phyloP scores from a whole-genome alignment of 495 filamentous ascomycete genomes.

The Lasiosphaeria miniovina region DNA sequence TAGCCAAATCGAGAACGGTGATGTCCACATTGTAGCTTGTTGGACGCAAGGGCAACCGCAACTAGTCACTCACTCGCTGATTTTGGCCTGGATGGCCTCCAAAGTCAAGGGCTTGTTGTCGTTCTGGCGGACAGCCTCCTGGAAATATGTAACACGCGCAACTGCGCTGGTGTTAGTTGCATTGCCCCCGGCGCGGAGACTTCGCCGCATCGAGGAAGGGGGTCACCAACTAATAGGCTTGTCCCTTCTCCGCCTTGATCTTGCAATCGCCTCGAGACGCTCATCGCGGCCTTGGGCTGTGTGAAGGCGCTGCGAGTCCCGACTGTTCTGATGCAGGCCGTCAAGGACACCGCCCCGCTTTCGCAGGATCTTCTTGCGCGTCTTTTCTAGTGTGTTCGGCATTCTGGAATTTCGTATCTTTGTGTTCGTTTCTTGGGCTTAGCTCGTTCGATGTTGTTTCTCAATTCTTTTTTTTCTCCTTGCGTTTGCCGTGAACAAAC shows the following conservation, averaged over 20 bases:
- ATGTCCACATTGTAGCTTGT: neutral
- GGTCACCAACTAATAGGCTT: constrained; percentile 59
- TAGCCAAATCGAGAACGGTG: too few species aligned
- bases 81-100: constrained; percentile 57
- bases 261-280: constrained; percentile 63
- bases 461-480: constrained; percentile 1
- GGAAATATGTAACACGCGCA: constrained; percentile 68
- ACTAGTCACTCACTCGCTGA: constrained; percentile 52
- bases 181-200: neutral
- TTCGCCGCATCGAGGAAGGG: neutral
- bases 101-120: constrained; percentile 52
- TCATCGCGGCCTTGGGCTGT: constrained; percentile 72
- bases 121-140: constrained; percentile 55
- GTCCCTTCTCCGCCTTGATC: constrained; percentile 62
- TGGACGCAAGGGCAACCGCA: neutral
- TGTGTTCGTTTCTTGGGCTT: neutral
- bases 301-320: constrained; percentile 72
- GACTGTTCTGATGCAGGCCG: constrained; percentile 76
- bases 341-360: constrained; percentile 65
- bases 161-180: constrained; percentile 45
- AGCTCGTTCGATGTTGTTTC: neutral
- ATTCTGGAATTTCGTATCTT: constrained; percentile 42
- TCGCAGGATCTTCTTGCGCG: constrained; percentile 80
- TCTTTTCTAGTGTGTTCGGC: constrained; percentile 72
- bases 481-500: neutral